A percentile compares a stretch with the other conserved stretches of the same genome.
Conservation (phyloP, 129 eudicot species). For the Flaveria linearis region DNA sequence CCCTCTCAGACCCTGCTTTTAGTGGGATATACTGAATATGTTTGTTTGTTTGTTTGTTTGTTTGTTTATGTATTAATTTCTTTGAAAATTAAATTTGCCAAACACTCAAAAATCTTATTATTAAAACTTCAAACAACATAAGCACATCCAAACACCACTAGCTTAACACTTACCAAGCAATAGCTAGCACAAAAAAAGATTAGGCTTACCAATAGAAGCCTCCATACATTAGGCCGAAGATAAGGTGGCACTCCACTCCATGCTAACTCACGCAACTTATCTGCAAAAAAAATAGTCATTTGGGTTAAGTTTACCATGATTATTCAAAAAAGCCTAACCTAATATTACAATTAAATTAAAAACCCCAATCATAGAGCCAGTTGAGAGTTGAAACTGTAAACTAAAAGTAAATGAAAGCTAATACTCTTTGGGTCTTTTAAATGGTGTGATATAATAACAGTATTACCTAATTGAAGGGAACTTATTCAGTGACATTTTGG, state of each 20-base stretch:
- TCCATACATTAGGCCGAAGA: slow-evolving; percentile 85
- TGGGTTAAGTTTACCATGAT: slow-evolving; percentile 2
- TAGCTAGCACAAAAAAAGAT: slow-evolving; percentile 15
- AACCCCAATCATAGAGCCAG: slow-evolving; percentile 8
- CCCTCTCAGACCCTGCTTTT: too few species aligned
- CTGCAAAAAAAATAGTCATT: slow-evolving; percentile 43
- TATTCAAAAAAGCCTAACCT: not conserved
- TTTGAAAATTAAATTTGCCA: not conserved
- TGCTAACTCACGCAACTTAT: slow-evolving; percentile 88
- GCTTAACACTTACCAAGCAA: slow-evolving; percentile 6
- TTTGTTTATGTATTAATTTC: not conserved
- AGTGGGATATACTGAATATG: too few species aligned
- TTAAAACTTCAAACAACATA: not conserved
- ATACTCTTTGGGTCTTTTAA: too few species aligned
- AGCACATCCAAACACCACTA: slow-evolving; percentile 14
- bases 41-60: too few species aligned
- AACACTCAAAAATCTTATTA: not conserved
- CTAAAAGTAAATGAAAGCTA: not conserved
- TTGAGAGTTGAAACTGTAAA: slow-evolving; percentile 4
- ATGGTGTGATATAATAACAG: too few species aligned
- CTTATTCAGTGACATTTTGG: not conserved
- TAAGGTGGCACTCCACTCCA: slow-evolving; percentile 98
- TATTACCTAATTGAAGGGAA: not conserved
- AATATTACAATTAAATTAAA: not conserved
- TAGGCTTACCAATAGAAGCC: slow-evolving; percentile 89